phyloP scores from a whole-genome alignment of 441 rosid species.

The Biscutella laevigata region DNA sequence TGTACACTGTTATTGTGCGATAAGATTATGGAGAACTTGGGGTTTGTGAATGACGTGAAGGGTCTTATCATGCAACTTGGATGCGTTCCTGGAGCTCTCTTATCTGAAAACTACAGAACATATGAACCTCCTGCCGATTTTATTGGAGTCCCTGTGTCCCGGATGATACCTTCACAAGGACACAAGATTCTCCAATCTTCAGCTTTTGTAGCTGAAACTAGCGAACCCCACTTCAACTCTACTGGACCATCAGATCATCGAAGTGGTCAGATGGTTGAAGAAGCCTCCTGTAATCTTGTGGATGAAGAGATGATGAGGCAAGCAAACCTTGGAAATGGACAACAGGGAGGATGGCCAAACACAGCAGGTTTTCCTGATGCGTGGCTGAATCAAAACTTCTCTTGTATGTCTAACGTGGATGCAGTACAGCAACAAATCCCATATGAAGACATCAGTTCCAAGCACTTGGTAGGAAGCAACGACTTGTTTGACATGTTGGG shows the following conservation, averaged over 20 bases:
- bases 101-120: conserved; percentile 38
- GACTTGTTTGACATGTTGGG: conserved; percentile 83
- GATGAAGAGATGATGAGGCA: conserved; percentile 23
- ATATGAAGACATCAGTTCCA: conserved; percentile 31
- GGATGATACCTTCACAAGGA: conserved; percentile 33
- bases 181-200: conserved; percentile 27
- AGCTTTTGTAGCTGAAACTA: conserved; percentile 22
- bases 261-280: conserved; percentile 24
- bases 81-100: conserved; percentile 64
- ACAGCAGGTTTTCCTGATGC: conserved; percentile 21
- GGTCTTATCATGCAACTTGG: conserved; percentile 72
- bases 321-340: conserved; percentile 22
- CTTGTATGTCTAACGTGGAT: conserved; percentile 29
- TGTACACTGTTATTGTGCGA: conserved; percentile 23
- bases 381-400: conserved; percentile 41
- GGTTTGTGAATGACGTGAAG: conserved; percentile 68
- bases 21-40: conserved; percentile 82
- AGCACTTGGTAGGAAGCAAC: conserved; percentile 40
- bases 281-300: conserved; percentile 29
- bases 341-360: conserved; percentile 21
- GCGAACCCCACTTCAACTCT: conserved; percentile 37
- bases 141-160: conserved; percentile 43
- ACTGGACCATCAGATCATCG: conserved; percentile 22
- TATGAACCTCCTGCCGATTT: conserved; percentile 35
- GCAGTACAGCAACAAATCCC: conserved; percentile 34